Base-by-base conservation (phyloP, 164 flowering plant genomes). In the Berberis vulgaris region DNA sequence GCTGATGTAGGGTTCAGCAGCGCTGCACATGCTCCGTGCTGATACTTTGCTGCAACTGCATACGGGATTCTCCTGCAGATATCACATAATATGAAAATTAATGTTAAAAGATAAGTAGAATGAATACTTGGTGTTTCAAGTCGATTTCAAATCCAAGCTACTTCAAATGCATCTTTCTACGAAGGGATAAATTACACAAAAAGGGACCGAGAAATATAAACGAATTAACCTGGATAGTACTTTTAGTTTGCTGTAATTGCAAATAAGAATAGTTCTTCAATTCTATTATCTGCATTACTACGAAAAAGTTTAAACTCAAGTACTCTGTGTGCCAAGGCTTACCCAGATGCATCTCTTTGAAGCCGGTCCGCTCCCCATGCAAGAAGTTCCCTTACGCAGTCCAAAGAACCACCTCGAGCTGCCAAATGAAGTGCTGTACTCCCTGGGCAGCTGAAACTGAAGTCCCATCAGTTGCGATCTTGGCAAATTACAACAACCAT, bases 331-430 rank as follows among this genome's bases (percentile, higher is more conserved):
- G 26, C 26, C 0, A 26, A 26, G 26, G 26, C 61, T 64, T 90
- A 93, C 98, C 98, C 97, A 50, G 90, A 77, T 49, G 85, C 74
- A 78, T 94, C 99, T 84, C 92, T 81, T 60, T 90, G 89, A 71
- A 77, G 80, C 41, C 98, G 96, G 76, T 93, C 97, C 3, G 97
- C 96, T 41, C 97, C 98, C 97, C 97, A 93, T 1, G 98, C 97
- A 54, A 93, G 82, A 82, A 93, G 65, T 71, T 83, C 82, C 1
- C 98, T 79, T 52, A 93, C 75, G 71, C 96, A 94, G 71, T 91
- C 97, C 77, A 91, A 72, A 69, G 92, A 87, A 42, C 99, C 99
- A n/a, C 88, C 91, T 71, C 93, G 82, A 39, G 99, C 99, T 59
- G 97, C 99, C 81, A 94, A 76, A 86, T 94, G 99, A 80, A 94